Conservation (phyloP, 176 grass and related monocot genomes). For the Rhynchospora breviuscula region DNA sequence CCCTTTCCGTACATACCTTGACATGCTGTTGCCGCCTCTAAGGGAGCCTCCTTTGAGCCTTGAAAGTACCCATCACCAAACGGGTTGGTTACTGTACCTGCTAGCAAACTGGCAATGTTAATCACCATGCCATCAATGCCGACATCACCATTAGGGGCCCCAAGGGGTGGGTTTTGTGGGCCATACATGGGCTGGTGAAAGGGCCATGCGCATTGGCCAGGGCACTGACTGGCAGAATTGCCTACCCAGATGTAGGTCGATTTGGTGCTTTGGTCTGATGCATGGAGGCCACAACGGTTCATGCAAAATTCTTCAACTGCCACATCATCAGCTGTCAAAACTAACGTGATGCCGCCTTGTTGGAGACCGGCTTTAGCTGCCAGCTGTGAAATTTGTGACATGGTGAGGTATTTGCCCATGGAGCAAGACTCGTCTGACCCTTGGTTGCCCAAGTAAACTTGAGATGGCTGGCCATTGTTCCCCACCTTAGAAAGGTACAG, state of each 20-base stretch:
- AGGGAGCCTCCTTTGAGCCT: constrained; percentile 42
- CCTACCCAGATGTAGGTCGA: constrained; percentile 52
- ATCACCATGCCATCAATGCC: constrained; percentile 62
- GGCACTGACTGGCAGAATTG: constrained; percentile 58
- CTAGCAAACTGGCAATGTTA: constrained; percentile 61
- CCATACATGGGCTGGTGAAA: constrained; percentile 72
- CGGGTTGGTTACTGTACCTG: constrained; percentile 57
- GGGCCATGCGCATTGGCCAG: constrained; percentile 71
- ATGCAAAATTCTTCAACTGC: constrained; percentile 58
- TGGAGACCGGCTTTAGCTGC: constrained; percentile 9
- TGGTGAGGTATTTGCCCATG: constrained; percentile 53
- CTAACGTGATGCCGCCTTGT: constrained; percentile 40
- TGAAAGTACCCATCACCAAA: constrained; percentile 67
- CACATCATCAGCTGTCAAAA: constrained; percentile 61
- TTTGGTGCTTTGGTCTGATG: constrained; percentile 38
- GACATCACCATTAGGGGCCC: constrained; percentile 59
- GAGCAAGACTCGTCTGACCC: constrained; percentile 35
- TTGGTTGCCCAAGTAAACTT: constrained; percentile 41
- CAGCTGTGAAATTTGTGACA: constrained; percentile 41
- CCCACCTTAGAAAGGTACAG: constrained; percentile 53
- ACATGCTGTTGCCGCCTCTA: constrained; percentile 54
- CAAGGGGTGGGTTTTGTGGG: constrained; percentile 45
- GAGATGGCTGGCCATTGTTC: background rate
- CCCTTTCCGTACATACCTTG: constrained; percentile 42
- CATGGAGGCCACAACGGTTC: constrained; percentile 47